A percentile compares a stretch with the other conserved stretches of the same genome.
Evolutionary conservation across 768 basidiomycete species (phyloP).

Genomic region (Macrolepiota fuliginosa): DNA sequence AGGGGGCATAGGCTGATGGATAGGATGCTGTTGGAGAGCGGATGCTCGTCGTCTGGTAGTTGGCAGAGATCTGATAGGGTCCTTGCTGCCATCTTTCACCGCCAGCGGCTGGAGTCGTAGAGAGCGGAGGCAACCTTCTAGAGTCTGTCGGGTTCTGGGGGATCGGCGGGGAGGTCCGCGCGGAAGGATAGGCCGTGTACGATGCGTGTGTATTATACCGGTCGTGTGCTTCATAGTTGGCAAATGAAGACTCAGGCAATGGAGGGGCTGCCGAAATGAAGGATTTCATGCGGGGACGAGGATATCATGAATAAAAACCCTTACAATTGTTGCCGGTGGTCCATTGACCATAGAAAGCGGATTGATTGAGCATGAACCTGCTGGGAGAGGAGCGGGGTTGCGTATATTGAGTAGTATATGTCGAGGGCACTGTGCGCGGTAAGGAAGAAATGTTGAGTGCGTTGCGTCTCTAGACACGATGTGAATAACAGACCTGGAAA

Average conservation of each 20-base stretch:
- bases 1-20: constrained; percentile 50
- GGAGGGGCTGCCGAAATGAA: constrained; percentile 41
- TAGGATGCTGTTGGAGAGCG: constrained; percentile 68
- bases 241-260: constrained; percentile 38
- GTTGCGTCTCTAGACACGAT: constrained; percentile 47
- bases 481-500: constrained; percentile 82
- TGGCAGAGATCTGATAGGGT: constrained; percentile 25
- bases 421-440: constrained; percentile 55
- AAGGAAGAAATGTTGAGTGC: constrained; percentile 56
- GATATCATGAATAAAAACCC: constrained; percentile 21
- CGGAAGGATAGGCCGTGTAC: constrained; percentile 46
- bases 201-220: constrained; percentile 48
- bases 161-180: constrained; percentile 43
- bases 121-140: constrained; percentile 59
- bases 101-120: constrained; percentile 39
- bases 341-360: constrained; percentile 35
- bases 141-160: constrained; percentile 47
- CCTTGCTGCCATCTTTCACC: constrained; percentile 45
- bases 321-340: constrained; percentile 31
- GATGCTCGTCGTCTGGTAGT: constrained; percentile 37
- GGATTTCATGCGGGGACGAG: constrained; percentile 19
- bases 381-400: constrained; percentile 65
- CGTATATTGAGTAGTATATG: constrained; percentile 56
- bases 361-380: constrained; percentile 48
- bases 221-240: constrained; percentile 57